Conservation (phyloP, 257 asterid species). For the Henckelia pumila region DNA sequence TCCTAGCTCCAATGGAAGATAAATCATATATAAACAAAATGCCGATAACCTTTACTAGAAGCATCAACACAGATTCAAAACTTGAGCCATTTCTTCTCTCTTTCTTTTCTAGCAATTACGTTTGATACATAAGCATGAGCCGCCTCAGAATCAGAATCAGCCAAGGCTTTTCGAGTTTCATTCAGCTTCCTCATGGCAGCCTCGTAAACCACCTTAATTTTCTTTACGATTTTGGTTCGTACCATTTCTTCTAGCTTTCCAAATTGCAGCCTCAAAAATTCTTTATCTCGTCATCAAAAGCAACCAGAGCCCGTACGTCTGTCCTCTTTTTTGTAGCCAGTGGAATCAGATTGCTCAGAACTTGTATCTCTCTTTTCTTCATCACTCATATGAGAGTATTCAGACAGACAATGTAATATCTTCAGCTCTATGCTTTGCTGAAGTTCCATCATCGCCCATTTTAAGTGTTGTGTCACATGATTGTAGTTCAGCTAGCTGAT, state of each 20-base stretch:
- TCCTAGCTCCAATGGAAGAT: not conserved
- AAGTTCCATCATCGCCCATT: constrained; percentile 67
- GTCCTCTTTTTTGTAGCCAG: constrained; percentile 57
- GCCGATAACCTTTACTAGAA: not conserved
- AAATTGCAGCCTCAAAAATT: constrained; percentile 55
- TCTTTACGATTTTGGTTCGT: constrained; percentile 75
- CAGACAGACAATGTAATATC: constrained; percentile 57
- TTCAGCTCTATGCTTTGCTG: constrained; percentile 59
- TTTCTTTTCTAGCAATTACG: constrained; percentile 71
- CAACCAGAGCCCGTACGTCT: constrained; percentile 65
- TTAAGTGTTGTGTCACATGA: constrained; percentile 74
- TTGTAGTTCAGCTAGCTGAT: constrained; percentile 82
- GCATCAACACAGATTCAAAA: constrained; percentile 40
- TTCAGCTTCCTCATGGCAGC: constrained; percentile 82
- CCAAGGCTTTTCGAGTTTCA: constrained; percentile 72
- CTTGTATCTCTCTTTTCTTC: constrained; percentile 60
- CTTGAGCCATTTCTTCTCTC: constrained; percentile 91
- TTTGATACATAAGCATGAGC: constrained; percentile 77
- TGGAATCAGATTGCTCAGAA: constrained; percentile 52
- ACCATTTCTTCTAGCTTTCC: constrained; percentile 84
- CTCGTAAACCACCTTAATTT: constrained; percentile 64
- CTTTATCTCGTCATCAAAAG: constrained; percentile 73
- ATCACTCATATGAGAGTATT: constrained; percentile 53
- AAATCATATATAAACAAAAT: not conserved
- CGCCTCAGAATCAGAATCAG: constrained; percentile 78